phyloP scores from a whole-genome alignment of 1,139 yeast species.

The Saccharomyces hybrid region DNA sequence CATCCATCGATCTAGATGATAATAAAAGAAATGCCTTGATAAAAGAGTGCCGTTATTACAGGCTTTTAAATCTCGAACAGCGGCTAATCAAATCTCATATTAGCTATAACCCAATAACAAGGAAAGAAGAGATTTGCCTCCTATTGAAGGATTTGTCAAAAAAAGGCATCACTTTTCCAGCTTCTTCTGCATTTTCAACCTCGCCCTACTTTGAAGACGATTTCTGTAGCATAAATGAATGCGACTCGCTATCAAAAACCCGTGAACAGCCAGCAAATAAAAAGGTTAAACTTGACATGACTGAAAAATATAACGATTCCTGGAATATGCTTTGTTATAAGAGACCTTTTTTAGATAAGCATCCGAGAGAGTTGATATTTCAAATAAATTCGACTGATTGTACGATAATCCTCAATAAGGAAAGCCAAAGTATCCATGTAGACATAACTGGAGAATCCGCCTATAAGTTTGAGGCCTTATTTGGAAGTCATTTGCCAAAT shows the following conservation, averaged over 20 bases:
- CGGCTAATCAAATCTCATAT: constrained; percentile 48
- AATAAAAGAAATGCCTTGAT: constrained; percentile 48
- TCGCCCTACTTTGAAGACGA: background rate
- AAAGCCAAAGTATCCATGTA: constrained; percentile 26
- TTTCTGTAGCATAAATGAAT: background rate
- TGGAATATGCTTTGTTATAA: constrained; percentile 36
- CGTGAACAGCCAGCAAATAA: constrained; percentile 7
- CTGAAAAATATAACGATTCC: background rate
- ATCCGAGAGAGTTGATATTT: constrained; percentile 45
- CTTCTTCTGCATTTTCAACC: background rate
- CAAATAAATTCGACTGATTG: constrained; percentile 40
- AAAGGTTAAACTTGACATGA: constrained; percentile 5
- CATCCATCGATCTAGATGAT: constrained; percentile 42
- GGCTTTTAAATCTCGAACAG: constrained; percentile 71
- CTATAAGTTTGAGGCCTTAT: constrained; percentile 22
- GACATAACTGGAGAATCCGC: constrained; percentile 29
- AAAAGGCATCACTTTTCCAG: constrained; percentile 33
- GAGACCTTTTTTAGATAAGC: constrained; percentile 52
- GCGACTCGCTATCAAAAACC: background rate
- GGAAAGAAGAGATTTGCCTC: constrained; percentile 49
- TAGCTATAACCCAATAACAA: constrained; percentile 43
- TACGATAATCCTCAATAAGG: constrained; percentile 23
- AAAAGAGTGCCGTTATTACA: constrained; percentile 67
- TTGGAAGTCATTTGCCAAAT: constrained; percentile 17
- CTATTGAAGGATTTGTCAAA: constrained; percentile 41